Base-by-base conservation (phyloP, 2,329 filamentous ascomycete genomes). In the Diaporthe ampelina region DNA sequence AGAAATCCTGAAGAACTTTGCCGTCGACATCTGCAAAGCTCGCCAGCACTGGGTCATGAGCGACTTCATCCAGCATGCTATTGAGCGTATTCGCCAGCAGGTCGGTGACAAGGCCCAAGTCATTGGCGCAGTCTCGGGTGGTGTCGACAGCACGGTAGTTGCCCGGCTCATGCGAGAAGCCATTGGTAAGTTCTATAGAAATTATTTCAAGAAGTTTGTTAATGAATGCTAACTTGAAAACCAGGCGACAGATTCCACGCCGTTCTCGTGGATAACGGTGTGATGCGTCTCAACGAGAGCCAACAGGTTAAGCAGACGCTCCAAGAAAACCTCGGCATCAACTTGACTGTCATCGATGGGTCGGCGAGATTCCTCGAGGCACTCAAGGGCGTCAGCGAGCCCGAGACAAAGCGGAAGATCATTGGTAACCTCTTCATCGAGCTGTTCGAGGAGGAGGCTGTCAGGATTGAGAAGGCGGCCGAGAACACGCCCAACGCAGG, bases 61-160 rank as follows among this genome's bases (percentile, higher is more conserved):
- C 73, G 91, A 93, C 79, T 98, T 98, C 80, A 88, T 94, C 13
- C 90, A 94, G 76, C 89, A 94, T 80, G 95, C 97, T 83, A 94
- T 98, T 77, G 84, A 86, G 52, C 89, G 95, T 72, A 98, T 99
- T 80, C 89, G 94, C 43, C 88, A 91, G 35, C 88, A 97, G 45
- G 95, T 98, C 52, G 96, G 97, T 32, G 89, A 92, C 37, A 92
- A 90, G 73, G 95, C 91, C 1, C 96, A 97, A 80, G 96, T 98
- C 71, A 82, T 87, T 69, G 85, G 85, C 9, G 86, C 85, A 13
- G 82, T 85, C 35, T 84, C 79, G 54, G 95, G 95, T 77, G 95
- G 95, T 80, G 95, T 98, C 19, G 95, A 98, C 83, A 93, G 91
- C 21, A 98, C 95, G 4, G 95, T 98, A 15, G 95, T 92, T 1